These are phyloP conservation scores for Coprinopsis cinerea DNA, from an alignment of 768 basidiomycete genomes.

Conservation along the genomic window DNA sequence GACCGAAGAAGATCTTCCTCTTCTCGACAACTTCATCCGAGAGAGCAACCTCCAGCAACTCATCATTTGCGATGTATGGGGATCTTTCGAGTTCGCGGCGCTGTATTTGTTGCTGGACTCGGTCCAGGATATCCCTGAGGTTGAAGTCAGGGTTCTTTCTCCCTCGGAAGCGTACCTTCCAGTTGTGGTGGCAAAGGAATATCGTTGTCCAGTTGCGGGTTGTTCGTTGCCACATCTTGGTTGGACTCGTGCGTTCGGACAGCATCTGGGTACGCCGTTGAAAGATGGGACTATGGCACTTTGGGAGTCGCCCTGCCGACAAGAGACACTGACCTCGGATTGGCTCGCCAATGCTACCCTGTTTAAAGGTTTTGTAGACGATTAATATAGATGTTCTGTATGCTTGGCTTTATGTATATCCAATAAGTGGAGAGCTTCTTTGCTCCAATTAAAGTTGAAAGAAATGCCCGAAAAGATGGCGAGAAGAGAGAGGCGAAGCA, in stretches of 20 bases:
- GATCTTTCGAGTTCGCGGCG: background rate
- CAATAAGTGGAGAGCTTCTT: too few relatives aligned
- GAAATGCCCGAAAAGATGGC: too few relatives aligned
- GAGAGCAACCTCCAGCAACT: background rate
- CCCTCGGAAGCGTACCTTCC: background rate
- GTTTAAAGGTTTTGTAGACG: too few relatives aligned
- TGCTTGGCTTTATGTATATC: too few relatives aligned
- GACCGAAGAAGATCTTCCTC: background rate
- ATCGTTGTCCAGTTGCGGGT: background rate
- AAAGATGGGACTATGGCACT: too few relatives aligned
- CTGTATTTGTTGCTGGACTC: background rate
- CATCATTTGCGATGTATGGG: background rate
- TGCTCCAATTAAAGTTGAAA: too few relatives aligned
- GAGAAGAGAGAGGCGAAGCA: too few relatives aligned
- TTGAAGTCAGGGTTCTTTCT: background rate
- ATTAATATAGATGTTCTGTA: too few relatives aligned
- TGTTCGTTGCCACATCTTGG: background rate
- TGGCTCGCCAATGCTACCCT: too few relatives aligned
- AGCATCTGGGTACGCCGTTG: background rate
- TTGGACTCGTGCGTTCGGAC: background rate
- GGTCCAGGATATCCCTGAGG: background rate
- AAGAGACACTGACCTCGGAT: too few relatives aligned
- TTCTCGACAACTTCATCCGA: background rate
- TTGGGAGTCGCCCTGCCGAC: too few relatives aligned
- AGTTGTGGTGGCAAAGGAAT: background rate